Evolutionary conservation across 2,329 filamentous ascomycete genomes (phyloP), one percentile per base, ranked within the genome.

Genomic region (Sarocladiaceae sp.): DNA sequence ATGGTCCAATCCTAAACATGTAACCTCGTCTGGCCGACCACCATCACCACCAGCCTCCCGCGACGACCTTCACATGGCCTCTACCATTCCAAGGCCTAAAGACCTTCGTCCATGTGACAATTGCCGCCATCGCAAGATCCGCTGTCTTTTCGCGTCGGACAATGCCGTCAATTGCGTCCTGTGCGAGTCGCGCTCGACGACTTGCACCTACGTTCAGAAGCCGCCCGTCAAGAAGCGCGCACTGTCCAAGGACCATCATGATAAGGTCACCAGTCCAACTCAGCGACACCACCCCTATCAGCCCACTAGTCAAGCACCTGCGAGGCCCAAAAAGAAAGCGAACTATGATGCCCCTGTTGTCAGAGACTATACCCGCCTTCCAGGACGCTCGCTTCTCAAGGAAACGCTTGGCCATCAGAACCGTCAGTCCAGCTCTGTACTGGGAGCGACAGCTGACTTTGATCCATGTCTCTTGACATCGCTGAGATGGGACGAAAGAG

Each of bases 71-170:
- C 34, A 39, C 34, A 39, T 39, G 34, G 34, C 34, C 11, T 6
- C 34, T 21, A 24, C 10, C 12, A 21, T 21, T 24, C 34, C 19
- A 6, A 26, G 34, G n/a, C 34, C 20, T 7, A 23, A 21, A 15
- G 34, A 39, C 18, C 19, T 26, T 12, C 41, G 51, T 9, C 49
- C 51, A 15, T 52, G 51, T 45, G 49, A 50, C 33, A 51, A 51
- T 33, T 52, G 51, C 27, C 49, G 47, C 27, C 47, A 37, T 29
- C 46, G 51, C 9, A 52, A 52, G 29, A 48, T 49, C 27, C 46
- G 49, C 9, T 51, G 51, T 19, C 47, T 52, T 10, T 49, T 47
- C 19, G 34, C 47, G 24, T 43, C 45, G 13, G 27, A 45, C 19
- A 45, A 49, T 4, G 33, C 47, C 6, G 35, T 47, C 35, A 43